Evolutionary conservation across 2,329 filamentous ascomycete genomes (phyloP), one percentile per base, ranked within the genome.

Genomic region (Arthrobotrys entomopaga): DNA sequence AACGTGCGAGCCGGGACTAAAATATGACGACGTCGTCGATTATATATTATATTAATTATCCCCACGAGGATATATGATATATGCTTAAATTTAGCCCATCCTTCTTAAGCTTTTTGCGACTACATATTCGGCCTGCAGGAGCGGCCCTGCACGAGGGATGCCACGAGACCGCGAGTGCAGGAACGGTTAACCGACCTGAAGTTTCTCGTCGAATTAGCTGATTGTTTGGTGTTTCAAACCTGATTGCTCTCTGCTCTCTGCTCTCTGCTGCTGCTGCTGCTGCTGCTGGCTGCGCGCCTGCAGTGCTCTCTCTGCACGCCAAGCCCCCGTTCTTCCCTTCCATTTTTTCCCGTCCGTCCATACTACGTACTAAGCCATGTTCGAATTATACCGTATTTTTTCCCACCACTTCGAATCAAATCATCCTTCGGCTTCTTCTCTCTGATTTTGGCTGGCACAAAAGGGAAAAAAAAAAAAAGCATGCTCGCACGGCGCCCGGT

Each of bases 221-320:
- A 40, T 48, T 59, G 56, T 59, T 48, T 48, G 56, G 11, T 43
- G 56, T 59, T 59, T 59, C 56, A 59, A 48, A 46, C 40, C 56
- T 59, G 56, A 24, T 59, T 59, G 56, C 56, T 19, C n/a, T 59
- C 34, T 24, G 56, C 40, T n/a, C n/a, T n/a, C n/a, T n/a, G n/a
- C n/a, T n/a, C n/a, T n/a, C n/a, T n/a, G n/a, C n/a, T n/a, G n/a
- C n/a, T n/a, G n/a, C n/a, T n/a, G n/a, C n/a, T n/a, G n/a, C n/a
- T n/a, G n/a, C n/a, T n/a, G n/a, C n/a, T n/a, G n/a, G 54, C 54
- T 19, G 8, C 43, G n/a, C 7, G 8, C 43, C 43, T 10, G 43
- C n/a, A 5, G 43, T 11, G 8, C n/a, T n/a, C n/a, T n/a, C n/a
- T n/a, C n/a, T 10, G 46, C 20, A 19, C 20, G 46, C 19, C 46